Conservation (phyloP, 2,329 filamentous ascomycete species). For the Phaeosphaeriaceae sp. region DNA sequence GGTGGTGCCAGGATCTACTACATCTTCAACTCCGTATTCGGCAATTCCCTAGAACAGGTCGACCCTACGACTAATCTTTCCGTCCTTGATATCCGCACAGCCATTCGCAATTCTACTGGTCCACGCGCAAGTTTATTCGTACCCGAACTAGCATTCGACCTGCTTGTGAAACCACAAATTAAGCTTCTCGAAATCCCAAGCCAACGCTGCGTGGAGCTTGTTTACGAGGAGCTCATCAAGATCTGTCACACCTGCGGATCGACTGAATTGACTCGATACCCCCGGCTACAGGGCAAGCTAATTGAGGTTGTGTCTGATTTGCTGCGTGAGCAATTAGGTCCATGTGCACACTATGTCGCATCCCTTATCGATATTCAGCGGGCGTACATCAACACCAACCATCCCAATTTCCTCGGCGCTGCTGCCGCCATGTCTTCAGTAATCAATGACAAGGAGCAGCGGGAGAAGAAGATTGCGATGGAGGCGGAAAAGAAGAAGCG, state of each 20-base stretch:
- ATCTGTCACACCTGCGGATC: constrained; percentile 99
- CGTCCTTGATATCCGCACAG: constrained; percentile 92
- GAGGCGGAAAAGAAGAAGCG: constrained; percentile 89
- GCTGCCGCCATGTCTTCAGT: constrained; percentile 98
- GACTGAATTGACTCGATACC: constrained; percentile 89
- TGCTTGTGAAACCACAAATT: constrained; percentile 97
- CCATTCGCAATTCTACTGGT: constrained; percentile 96
- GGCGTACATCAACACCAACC: constrained; percentile 99
- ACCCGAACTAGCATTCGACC: constrained; percentile 95
- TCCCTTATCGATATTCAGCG: constrained; percentile 96
- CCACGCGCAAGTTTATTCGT: constrained; percentile 96
- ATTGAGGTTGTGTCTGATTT: constrained; percentile 98
- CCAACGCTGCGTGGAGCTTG: constrained; percentile 95
- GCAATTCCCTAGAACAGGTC: constrained; percentile 93
- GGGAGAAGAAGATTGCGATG: constrained; percentile 79
- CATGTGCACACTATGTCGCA: constrained; percentile 89
- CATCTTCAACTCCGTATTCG: constrained; percentile 98
- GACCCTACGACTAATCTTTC: constrained; percentile 96
- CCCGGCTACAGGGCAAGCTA: constrained; percentile 91
- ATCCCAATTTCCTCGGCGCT: constrained; percentile 96
- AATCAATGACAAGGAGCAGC: constrained; percentile 92
- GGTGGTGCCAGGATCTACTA: constrained; percentile 97
- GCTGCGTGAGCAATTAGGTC: constrained; percentile 88
- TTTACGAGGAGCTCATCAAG: constrained; percentile 99
- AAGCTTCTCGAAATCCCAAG: constrained; percentile 94